Evolutionary conservation across 148 eudicot genomes (phyloP), one percentile per base, ranked within the genome.

Genomic region (Dysphania ambrosioides): DNA sequence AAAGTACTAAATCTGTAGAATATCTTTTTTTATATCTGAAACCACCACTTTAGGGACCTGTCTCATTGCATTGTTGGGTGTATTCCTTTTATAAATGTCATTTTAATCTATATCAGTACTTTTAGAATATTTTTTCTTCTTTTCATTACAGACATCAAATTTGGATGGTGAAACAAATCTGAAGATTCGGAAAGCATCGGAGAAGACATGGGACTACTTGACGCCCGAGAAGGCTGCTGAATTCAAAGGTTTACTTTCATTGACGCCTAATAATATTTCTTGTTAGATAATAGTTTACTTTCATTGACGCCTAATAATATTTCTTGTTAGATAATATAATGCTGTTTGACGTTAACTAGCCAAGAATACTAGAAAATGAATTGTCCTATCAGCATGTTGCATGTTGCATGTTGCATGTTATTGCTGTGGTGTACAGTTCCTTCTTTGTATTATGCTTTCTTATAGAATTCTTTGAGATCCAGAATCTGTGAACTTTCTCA

Each of bases 161-260:
- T 80, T 95, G 81, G 99, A 95, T 66, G 99, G 99, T 72, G 99
- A 95, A 85, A 95, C 99, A 71, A 95, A 95, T 83, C 82, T 95
- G 82, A 95, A 95, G 89, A 95, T 95, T 51, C 86, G 99, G 79
- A 95, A 95, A 85, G 99, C 97, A 64, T 77, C 87, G 78, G 99
- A 95, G 75, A 92, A 90, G 86, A 95, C 99, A 15, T 95, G 99
- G 99, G 99, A 95, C 80, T 89, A 85, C 64, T 77, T 92, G 72
- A 71, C 84, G 19, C 90, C 92, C 40, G 97, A 88, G 64, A 95
- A 87, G 79, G 94, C 89, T 42, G 82, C 85, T 57, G 94, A 89
- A 79, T 95, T 95, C 57, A 88, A 84, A 88, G 99, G 99, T 95
- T 68, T 60, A 47, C n/a, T n/a, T n/a, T 42, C 71, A 19, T 32